Evolutionary conservation across 176 grass and related monocot species (phyloP).

Genomic region (Panicum miliaceum): DNA sequence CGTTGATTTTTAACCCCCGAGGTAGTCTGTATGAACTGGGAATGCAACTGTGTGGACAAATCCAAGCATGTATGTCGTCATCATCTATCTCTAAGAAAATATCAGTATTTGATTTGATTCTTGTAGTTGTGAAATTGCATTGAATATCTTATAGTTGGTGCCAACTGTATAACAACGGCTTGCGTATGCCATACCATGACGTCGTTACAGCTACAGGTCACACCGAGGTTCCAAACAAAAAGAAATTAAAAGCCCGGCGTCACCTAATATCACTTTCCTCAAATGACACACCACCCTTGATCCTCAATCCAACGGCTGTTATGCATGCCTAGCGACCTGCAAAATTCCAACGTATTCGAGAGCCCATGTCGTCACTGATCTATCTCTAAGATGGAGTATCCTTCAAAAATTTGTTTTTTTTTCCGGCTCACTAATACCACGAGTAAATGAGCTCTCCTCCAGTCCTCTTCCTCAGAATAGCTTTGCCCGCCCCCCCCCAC

Average conservation of each 20-base stretch:
- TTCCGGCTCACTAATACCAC: neutral
- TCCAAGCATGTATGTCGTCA: neutral
- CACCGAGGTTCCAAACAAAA: neutral
- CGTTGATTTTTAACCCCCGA: neutral
- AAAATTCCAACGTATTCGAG: constrained; percentile 26
- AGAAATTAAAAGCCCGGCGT: neutral
- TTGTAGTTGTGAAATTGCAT: neutral
- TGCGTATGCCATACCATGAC: constrained; percentile 5
- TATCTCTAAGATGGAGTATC: constrained; percentile 29
- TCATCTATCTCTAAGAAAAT: neutral
- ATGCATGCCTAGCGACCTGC: neutral
- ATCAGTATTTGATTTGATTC: neutral
- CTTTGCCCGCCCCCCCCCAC: no score
- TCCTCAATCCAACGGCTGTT: neutral
- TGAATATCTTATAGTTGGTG: constrained; percentile 20
- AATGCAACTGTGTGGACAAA: neutral
- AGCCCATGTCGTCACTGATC: constrained; percentile 27
- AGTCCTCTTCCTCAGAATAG: no score
- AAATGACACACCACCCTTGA: neutral
- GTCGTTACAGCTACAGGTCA: neutral
- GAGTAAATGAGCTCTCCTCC: neutral
- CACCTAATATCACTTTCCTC: neutral
- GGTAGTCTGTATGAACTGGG: neutral
- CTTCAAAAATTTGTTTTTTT: neutral
- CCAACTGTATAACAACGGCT: constrained; percentile 28